Conservation (phyloP, 2,329 filamentous ascomycete species). For the Cercospora sesami region DNA sequence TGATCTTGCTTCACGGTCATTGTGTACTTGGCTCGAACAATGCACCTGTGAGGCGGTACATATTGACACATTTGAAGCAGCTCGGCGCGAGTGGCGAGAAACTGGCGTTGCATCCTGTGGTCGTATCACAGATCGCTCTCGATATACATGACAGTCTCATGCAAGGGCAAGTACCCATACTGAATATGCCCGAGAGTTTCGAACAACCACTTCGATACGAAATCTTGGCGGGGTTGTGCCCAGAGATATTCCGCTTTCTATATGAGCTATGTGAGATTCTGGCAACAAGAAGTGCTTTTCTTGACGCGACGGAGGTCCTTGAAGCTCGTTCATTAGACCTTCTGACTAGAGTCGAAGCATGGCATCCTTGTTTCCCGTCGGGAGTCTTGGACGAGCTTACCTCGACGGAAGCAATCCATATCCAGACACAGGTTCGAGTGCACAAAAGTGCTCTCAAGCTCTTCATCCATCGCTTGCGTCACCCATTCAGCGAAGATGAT, state of each 20-base stretch:
- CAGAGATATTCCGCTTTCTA: neutral
- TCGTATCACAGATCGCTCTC: conserved; percentile 6
- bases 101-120: neutral
- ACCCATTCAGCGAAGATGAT: conserved; percentile 12
- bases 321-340: neutral
- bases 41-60: conserved; percentile 5
- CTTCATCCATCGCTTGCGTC: conserved; percentile 9
- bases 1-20: conserved; percentile 6
- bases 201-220: neutral
- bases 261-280: neutral
- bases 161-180: conserved; percentile 3
- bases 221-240: neutral
- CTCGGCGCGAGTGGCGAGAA: neutral
- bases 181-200: neutral
- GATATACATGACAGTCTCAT: conserved; percentile 13
- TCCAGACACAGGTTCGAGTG: conserved; percentile 5
- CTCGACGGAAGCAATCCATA: neutral
- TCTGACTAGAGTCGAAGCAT: neutral
- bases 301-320: neutral
- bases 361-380: neutral
- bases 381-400: neutral
- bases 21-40: conserved; percentile 10
- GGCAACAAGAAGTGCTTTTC: neutral
- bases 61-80: neutral
- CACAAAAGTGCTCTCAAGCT: conserved; percentile 1